These are phyloP conservation scores for Soucietia sequanensis DNA, from an alignment of 805 yeast genomes.

Conservation along the genomic window DNA sequence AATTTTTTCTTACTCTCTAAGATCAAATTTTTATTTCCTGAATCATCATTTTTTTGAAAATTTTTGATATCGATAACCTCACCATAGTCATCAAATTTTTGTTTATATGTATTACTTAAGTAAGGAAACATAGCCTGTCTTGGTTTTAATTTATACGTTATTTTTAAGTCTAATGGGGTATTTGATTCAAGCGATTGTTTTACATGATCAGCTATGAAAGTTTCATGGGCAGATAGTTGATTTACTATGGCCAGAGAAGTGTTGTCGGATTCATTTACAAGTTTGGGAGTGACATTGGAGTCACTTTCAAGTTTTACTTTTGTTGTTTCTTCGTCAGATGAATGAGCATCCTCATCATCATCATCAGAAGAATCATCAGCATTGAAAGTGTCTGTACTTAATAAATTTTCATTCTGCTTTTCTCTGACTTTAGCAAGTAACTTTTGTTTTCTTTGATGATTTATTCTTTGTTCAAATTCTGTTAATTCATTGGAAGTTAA, in stretches of 20 bases:
- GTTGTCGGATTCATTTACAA: slow-evolving; percentile 1
- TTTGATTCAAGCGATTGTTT: slow-evolving; percentile 39
- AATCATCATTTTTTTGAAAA: slow-evolving; percentile 57
- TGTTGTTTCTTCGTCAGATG: slow-evolving; percentile 26
- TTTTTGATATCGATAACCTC: slow-evolving; percentile 65
- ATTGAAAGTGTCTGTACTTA: slow-evolving; percentile 34
- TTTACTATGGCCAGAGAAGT: slow-evolving; percentile 14
- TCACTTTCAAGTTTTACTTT: slow-evolving; percentile 12
- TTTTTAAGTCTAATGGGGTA: slow-evolving; percentile 54
- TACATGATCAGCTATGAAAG: slow-evolving; percentile 36
- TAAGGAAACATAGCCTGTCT: slow-evolving; percentile 77
- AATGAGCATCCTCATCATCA: slow-evolving; percentile 31
- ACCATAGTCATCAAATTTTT: slow-evolving; percentile 86
- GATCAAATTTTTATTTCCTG: slow-evolving; percentile 31
- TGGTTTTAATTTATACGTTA: slow-evolving; percentile 43
- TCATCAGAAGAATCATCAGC: slow-evolving; percentile 35
- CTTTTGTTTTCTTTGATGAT: slow-evolving; percentile 44
- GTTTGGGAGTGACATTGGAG: background rate
- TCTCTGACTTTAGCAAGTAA: slow-evolving; percentile 42
- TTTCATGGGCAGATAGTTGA: slow-evolving; percentile 40
- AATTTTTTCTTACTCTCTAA: slow-evolving; percentile 38
- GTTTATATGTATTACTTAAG: slow-evolving; percentile 44
- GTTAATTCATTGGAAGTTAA: slow-evolving; percentile 51
- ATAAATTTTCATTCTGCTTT: slow-evolving; percentile 36
- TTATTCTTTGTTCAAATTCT: slow-evolving; percentile 46